These are phyloP conservation scores for Phaeophleospora eucalypticola DNA, from an alignment of 2,329 filamentous ascomycete species.

Conservation along the genomic window DNA sequence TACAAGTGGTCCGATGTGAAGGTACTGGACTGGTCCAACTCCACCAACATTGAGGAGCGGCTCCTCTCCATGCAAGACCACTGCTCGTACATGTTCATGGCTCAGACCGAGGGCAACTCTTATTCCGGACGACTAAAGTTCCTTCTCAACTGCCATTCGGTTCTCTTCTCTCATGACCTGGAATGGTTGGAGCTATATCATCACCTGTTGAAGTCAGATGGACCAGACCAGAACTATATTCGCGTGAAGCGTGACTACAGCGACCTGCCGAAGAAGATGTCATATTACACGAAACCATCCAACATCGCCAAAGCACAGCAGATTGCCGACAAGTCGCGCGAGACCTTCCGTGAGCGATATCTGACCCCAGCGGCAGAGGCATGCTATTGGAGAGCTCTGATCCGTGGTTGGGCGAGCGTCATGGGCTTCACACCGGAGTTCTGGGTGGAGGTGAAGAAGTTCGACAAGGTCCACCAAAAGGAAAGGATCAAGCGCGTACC, in stretches of 20 bases:
- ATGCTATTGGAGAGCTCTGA: constrained; percentile 32
- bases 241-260: constrained; percentile 25
- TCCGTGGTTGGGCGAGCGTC: constrained; percentile 45
- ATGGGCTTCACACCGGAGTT: constrained; percentile 25
- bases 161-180: constrained; percentile 28
- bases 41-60: constrained; percentile 20
- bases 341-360: constrained; percentile 26
- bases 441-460: constrained; percentile 20
- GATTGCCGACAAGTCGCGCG: constrained; percentile 25
- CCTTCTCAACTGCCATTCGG: constrained; percentile 31
- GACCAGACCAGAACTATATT: constrained; percentile 30
- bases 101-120: constrained; percentile 30
- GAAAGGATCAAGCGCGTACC: constrained; percentile 19
- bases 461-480: constrained; percentile 17
- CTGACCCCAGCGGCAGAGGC: constrained; percentile 29
- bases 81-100: constrained; percentile 27
- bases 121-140: constrained; percentile 32
- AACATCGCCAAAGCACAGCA: constrained; percentile 17
- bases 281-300: constrained; percentile 18
- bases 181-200: constrained; percentile 29
- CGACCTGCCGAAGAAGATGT: constrained; percentile 28
- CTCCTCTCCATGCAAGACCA: constrained; percentile 26
- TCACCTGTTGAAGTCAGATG: constrained; percentile 26
- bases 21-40: constrained; percentile 23
- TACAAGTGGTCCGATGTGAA: constrained; percentile 37